Evolutionary conservation across 495 filamentous ascomycete species (phyloP), one percentile per base, ranked within the genome.

Genomic region (Aspergillus affinis): DNA sequence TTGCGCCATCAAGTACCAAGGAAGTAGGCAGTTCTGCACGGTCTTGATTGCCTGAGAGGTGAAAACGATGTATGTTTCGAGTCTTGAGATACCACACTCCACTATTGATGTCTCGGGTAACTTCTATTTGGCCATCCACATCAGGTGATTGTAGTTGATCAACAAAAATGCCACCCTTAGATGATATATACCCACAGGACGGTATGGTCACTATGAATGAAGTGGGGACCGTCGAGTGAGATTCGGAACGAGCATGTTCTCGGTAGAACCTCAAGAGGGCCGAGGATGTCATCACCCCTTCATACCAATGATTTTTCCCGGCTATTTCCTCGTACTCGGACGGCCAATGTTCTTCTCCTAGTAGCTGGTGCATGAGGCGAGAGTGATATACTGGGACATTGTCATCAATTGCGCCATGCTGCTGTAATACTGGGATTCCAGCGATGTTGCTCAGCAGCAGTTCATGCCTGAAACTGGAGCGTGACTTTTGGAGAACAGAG

Each of bases 331-430:
- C 57, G 65, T 85, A 86, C 21, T 68, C 61, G n/a, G 75, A 77
- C 8, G 68, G 61, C 59, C 69, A 74, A 12, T 68, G 68, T 48
- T 65, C 68, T 60, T 82, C 70, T 21, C 68, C 70, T 3, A 83
- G 58, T 23, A 83, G 69, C 56, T 78, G 74, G 36, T 72, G 67
- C 66, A 87, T 79, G 18, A 81, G 65, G 17, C 84, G 73, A 2
- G 83, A 84, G 72, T 87, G 80, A 62, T 80, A 85, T 17, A 71
- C 67, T 2, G 84, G 84, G 13, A 87, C 84, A 70, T 86, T 87
- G 61, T 83, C 80, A 63, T 86, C 84, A 13, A 65, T 59, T 23
- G 71, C 72, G 30, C 84, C 82, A 66, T 87, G 84, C 59, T 86
- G 84, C 59, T 81, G 80, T 29, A 82, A 51, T 15, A 86, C 72